Percentiles rank a stretch among this genome's conserved stretches.
Conservation (phyloP, 2,329 filamentous ascomycete species). For the Calonectria henricotiae region DNA sequence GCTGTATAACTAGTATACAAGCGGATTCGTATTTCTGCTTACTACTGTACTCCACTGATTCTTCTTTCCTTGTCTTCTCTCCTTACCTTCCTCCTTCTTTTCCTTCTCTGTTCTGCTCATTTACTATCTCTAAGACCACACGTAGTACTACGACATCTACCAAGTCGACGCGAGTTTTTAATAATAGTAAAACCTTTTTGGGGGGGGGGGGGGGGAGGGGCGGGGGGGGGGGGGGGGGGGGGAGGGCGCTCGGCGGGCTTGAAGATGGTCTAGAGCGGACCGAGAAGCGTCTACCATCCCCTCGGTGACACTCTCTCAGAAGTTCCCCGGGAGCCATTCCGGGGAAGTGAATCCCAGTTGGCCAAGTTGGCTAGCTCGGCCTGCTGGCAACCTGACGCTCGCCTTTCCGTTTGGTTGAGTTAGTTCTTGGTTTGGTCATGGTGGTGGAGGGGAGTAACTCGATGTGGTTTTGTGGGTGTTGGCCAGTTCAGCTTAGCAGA, state of each 20-base stretch:
- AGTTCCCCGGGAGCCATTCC: conserved; percentile 8
- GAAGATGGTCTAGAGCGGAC: conserved; percentile 35
- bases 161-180: too few species aligned
- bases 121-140: too few species aligned
- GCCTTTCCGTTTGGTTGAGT: not conserved
- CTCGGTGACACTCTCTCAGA: conserved; percentile 36
- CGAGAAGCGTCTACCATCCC: conserved; percentile 32
- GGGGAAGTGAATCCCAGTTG: not conserved
- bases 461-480: conserved; percentile 11
- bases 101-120: too few species aligned
- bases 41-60: too few species aligned
- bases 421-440: not conserved
- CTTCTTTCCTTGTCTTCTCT: too few species aligned
- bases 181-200: too few species aligned
- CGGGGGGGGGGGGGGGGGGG: not conserved
- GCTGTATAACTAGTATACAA: too few species aligned
- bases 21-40: too few species aligned
- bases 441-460: not conserved
- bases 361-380: not conserved
- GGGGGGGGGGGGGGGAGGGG: not conserved
- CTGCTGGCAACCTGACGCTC: not conserved
- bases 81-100: too few species aligned
- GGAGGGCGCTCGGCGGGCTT: conserved; percentile 24
- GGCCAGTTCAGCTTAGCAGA: not conserved
- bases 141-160: too few species aligned